Percentiles rank a stretch among this genome's conserved stretches.
Evolutionary conservation across 371 early-diverging fungal species (phyloP).

Genomic region (Mortierella sp.): DNA sequence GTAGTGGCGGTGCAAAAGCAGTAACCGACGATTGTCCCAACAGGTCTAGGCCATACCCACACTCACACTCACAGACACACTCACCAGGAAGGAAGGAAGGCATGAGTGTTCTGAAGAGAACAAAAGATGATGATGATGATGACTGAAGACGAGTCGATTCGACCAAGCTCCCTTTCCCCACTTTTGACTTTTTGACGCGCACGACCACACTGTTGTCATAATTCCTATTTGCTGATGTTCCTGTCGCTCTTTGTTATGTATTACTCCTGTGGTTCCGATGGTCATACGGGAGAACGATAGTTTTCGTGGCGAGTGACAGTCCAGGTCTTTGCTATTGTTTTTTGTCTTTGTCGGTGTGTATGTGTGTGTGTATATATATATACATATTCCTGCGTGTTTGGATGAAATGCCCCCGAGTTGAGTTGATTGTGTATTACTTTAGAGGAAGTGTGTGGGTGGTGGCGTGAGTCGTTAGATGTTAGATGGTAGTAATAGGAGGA

Average conservation of each 20-base stretch:
- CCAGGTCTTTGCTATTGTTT: too few species aligned
- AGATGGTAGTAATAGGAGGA: not conserved
- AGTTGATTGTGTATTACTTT: too few species aligned
- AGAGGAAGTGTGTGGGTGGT: not conserved
- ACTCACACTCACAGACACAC: not conserved
- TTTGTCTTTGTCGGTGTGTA: too few species aligned
- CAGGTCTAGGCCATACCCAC: not conserved
- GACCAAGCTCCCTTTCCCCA: not conserved
- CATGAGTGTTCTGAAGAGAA: not conserved
- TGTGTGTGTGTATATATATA: too few species aligned
- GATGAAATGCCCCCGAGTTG: too few species aligned
- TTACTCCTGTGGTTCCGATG: too few species aligned
- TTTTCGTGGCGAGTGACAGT: not conserved
- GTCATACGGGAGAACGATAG: not conserved
- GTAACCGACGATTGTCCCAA: not conserved
- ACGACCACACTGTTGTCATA: too few species aligned
- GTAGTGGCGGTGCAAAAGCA: slow-evolving; percentile 3
- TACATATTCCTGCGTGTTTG: too few species aligned
- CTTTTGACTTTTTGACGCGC: too few species aligned
- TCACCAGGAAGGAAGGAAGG: not conserved
- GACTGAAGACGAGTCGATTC: not conserved
- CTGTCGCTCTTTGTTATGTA: too few species aligned
- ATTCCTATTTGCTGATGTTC: too few species aligned
- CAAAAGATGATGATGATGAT: not conserved
- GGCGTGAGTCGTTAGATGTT: not conserved